Percentiles rank a stretch among this genome's conserved stretches.
Conservation (phyloP, 305 asterid genomes). For the Nicotiana rustica region DNA sequence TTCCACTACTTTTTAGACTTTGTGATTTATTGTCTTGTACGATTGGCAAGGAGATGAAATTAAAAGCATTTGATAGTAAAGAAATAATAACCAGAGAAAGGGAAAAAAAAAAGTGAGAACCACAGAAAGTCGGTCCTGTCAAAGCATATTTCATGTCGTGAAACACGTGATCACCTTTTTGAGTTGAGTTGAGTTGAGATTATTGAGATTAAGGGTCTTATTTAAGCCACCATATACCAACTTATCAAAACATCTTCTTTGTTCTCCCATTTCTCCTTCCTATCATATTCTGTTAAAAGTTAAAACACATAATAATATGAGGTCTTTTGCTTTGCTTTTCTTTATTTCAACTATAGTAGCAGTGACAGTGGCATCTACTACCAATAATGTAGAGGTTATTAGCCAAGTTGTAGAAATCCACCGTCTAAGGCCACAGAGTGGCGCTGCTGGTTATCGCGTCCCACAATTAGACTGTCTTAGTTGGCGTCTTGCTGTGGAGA, state of each 20-base stretch:
- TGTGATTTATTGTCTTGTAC: too few species aligned
- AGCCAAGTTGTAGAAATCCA: constrained; percentile 38
- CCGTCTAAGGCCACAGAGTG: constrained; percentile 45
- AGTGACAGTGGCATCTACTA: not conserved
- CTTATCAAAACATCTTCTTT: not conserved
- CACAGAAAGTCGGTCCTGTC: not conserved
- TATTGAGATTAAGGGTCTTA: not conserved
- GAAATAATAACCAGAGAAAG: too few species aligned
- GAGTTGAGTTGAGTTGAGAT: not conserved
- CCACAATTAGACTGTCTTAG: constrained; percentile 50
- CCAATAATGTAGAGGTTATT: not conserved
- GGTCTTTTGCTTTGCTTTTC: not conserved
- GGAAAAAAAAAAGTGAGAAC: not conserved
- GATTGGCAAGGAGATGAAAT: not conserved
- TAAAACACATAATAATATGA: not conserved
- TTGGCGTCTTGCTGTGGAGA: constrained; percentile 59
- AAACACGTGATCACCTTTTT: not conserved
- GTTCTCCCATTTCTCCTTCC: not conserved
- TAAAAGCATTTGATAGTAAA: not conserved
- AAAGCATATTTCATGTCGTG: not conserved
- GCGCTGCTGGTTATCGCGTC: constrained; percentile 31
- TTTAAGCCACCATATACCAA: not conserved
- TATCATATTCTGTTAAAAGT: not conserved
- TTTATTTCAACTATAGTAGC: not conserved
- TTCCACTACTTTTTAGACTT: too few species aligned